Base-by-base conservation (phyloP, 1,284 basidiomycete species). In the Neolentinus lepideus region DNA sequence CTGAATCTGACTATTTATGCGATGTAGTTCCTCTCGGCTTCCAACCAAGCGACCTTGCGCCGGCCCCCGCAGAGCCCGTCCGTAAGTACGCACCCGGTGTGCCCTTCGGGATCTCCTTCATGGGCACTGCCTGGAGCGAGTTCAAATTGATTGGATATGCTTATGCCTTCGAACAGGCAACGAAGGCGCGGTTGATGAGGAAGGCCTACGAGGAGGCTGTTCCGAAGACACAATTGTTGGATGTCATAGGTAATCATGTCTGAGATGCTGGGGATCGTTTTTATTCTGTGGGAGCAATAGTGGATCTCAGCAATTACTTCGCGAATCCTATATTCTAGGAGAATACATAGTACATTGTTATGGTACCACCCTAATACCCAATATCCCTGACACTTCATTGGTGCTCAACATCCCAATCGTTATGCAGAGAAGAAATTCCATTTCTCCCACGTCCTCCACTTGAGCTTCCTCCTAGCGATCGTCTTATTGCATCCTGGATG, bases 161-260 rank as follows among this genome's bases (percentile, higher is more conserved):
- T 22, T 81, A 77, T 62, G 78, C 78, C 14, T 82, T 76, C 57
- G 80, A 83, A 66, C 79, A 82, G 61, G 74, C 74, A 25, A 83
- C 80, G 2, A 71, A 74, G 33, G 73, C 69, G 21, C 67, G 80
- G 10, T 58, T 75, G 55, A 65, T 69, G 60, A 65, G 71, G 35
- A 70, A 61, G 45, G 76, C 80, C 22, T 80, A 74, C 58, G 59
- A 68, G 2, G 71, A 59, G 3, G 80, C 80, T 9, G 74, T 73
- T 54, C 80, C 81, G 8, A 70, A 69, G 60, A 79, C 77, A 27
- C 80, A 82, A 62, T 65, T 83, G 48, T 62, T 59, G 51, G 73
- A 78, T 58, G 64, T 81, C 12, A 65, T 78, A 24, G 29, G 47
- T 25, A 50, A 26, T 25, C 6, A 4, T 31, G 29, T 31, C 29